These are phyloP conservation scores for Acanthamoeba triangularis DNA, from an alignment of 208 protist species.

Conservation along the genomic window DNA sequence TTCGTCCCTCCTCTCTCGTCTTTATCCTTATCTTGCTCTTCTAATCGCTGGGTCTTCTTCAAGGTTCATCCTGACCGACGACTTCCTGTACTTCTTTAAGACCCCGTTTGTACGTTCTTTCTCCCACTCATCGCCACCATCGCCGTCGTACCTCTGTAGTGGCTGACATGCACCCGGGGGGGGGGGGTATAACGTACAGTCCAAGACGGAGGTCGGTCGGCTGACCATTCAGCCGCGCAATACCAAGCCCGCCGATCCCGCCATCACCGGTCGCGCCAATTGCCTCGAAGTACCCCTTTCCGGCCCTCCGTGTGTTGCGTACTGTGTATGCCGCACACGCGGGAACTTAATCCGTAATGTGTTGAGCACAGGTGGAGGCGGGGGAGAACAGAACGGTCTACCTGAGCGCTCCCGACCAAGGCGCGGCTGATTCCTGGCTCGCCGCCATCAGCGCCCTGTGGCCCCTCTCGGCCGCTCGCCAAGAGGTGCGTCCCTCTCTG, in stretches of 20 bases:
- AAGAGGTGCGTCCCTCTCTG: background rate
- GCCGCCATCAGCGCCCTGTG: conserved; percentile 34
- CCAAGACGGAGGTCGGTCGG: conserved; percentile 11
- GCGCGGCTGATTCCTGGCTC: background rate
- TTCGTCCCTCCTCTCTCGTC: too few species aligned
- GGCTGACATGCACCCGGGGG: background rate
- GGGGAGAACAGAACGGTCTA: background rate
- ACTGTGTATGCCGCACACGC: background rate
- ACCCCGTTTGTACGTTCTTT: conserved; percentile 18
- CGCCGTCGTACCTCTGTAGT: background rate
- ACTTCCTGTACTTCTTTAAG: conserved; percentile 51
- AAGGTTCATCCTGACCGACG: conserved; percentile 58
- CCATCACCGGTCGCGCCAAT: background rate
- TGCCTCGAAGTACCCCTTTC: conserved; percentile 16
- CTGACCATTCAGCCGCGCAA: background rate
- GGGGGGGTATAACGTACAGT: background rate
- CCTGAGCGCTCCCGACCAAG: conserved; percentile 12
- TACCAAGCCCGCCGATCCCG: background rate
- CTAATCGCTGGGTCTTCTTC: background rate
- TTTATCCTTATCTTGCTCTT: background rate
- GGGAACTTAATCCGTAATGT: background rate
- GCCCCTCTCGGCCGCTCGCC: conserved; percentile 10
- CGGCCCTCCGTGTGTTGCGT: background rate
- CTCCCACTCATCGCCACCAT: too few species aligned
- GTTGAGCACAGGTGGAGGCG: background rate